Conservation (phyloP, 192 early-diverging fungal genomes). For the Lobulomyces angularis region DNA sequence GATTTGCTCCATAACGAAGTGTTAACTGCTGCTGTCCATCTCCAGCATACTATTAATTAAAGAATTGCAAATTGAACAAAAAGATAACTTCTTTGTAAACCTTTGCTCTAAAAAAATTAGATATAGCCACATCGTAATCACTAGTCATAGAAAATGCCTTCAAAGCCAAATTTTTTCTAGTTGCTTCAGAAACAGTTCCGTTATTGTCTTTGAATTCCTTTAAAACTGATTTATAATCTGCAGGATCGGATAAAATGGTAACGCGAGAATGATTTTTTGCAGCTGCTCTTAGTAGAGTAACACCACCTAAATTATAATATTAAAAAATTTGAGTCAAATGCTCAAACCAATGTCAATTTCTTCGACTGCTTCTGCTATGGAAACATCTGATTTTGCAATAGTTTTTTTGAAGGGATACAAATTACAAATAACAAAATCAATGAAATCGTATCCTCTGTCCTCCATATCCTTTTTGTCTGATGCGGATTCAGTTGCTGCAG, state of each 20-base stretch:
- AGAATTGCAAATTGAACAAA: no score
- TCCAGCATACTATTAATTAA: slow-evolving; percentile 78
- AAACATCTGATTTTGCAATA: slow-evolving; percentile 74
- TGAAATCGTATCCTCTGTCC: slow-evolving; percentile 77
- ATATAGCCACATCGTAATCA: slow-evolving; percentile 89
- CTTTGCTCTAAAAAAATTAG: slow-evolving; percentile 82
- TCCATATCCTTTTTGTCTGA: slow-evolving; percentile 78
- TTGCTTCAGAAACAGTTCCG: slow-evolving; percentile 53
- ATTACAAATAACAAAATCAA: slow-evolving; percentile 95
- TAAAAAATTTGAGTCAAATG: neutral
- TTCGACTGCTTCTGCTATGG: slow-evolving; percentile 88
- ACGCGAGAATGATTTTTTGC: slow-evolving; percentile 98
- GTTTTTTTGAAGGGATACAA: slow-evolving; percentile 97
- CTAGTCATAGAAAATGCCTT: slow-evolving; percentile 95
- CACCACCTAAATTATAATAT: slow-evolving; percentile 52
- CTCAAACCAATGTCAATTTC: slow-evolving; percentile 88
- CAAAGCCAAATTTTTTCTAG: slow-evolving; percentile 69
- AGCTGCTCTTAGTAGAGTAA: slow-evolving; percentile 92
- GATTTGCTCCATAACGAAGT: slow-evolving; percentile 95
- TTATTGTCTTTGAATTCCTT: slow-evolving; percentile 50
- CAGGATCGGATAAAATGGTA: slow-evolving; percentile 81
- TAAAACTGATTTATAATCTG: slow-evolving; percentile 74
- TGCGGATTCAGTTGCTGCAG: slow-evolving; percentile 68
- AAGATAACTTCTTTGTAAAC: no score
- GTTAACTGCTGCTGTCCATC: slow-evolving; percentile 57